Evolutionary conservation across 495 filamentous ascomycete species (phyloP).

Genomic region (Xylaria venustula): DNA sequence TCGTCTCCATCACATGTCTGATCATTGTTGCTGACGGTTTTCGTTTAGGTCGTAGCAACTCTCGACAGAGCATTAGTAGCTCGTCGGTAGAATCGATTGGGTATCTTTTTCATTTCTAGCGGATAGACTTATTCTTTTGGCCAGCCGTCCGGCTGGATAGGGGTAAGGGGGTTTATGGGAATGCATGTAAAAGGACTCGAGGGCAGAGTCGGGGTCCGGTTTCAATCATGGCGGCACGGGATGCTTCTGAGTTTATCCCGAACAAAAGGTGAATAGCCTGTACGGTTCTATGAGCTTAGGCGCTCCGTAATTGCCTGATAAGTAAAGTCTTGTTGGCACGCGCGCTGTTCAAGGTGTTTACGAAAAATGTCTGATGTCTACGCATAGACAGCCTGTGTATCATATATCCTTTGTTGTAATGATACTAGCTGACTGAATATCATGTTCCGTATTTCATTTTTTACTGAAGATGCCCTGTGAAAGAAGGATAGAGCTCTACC

Average conservation of each 20-base stretch:
- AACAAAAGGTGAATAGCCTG: not conserved
- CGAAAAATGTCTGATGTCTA: no score
- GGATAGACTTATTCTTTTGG: conserved; percentile 3
- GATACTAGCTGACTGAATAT: no score
- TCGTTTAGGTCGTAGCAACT: conserved; percentile 24
- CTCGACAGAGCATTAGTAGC: conserved; percentile 24
- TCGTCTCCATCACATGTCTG: not conserved
- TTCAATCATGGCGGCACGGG: not conserved
- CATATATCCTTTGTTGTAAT: no score
- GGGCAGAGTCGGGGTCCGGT: not conserved
- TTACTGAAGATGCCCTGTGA: no score
- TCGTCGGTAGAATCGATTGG: conserved; percentile 17
- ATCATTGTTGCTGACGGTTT: not conserved
- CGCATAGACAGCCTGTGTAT: no score
- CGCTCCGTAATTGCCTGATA: no score
- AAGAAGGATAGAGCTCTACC: no score
- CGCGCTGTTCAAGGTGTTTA: no score
- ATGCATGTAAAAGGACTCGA: not conserved
- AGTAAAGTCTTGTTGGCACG: no score
- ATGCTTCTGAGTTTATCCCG: not conserved
- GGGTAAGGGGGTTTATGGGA: not conserved
- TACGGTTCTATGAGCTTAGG: not conserved
- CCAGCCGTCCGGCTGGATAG: not conserved
- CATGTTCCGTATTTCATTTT: no score
- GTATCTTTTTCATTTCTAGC: not conserved